These are phyloP conservation scores for Irpex rosettiformis DNA, from an alignment of 1,284 basidiomycete genomes.

Conservation along the genomic window DNA sequence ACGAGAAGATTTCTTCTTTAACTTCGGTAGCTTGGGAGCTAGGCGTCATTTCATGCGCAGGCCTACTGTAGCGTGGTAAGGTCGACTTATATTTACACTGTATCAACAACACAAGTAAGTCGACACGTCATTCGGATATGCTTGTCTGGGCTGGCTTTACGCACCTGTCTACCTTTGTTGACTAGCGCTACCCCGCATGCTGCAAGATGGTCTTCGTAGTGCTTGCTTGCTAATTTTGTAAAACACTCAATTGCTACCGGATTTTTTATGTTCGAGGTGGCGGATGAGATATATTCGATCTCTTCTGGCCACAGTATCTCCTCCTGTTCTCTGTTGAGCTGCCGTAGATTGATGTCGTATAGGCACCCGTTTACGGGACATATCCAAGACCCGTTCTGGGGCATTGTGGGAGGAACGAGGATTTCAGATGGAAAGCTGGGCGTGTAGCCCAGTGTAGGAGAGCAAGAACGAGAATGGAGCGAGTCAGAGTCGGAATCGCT, in stretches of 20 bases:
- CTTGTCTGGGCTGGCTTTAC: neutral
- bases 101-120: neutral
- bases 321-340: neutral
- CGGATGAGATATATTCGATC: neutral
- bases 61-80: neutral
- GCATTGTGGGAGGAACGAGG: neutral
- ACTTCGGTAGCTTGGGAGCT: neutral
- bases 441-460: neutral
- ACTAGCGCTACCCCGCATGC: slow-evolving; percentile 17
- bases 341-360: neutral
- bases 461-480: neutral
- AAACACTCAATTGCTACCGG: neutral
- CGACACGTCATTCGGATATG: neutral
- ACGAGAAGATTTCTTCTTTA: neutral
- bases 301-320: neutral
- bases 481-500: neutral
- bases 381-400: neutral
- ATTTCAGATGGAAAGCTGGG: neutral
- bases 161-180: slow-evolving; percentile 16
- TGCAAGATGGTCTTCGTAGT: slow-evolving; percentile 17
- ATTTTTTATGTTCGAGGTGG: neutral
- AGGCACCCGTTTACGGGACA: neutral
- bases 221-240: slow-evolving; percentile 8
- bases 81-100: neutral
- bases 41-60: neutral